Evolutionary conservation across 495 filamentous ascomycete genomes (phyloP).

Genomic region (Aspergillus hancockii): DNA sequence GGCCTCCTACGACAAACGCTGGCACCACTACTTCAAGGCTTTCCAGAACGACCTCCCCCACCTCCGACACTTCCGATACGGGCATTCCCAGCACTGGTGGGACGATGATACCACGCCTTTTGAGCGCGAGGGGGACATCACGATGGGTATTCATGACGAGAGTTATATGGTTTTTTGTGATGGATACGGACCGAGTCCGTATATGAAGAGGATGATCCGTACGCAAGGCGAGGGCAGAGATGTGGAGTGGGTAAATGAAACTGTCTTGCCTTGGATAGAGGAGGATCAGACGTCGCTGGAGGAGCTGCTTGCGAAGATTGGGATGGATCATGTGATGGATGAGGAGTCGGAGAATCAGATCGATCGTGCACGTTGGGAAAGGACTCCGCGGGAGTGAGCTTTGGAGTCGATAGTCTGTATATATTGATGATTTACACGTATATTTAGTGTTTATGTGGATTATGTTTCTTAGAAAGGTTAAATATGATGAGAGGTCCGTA

Average conservation of each 20-base stretch:
- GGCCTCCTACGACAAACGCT: conserved; percentile 21
- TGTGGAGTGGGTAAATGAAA: not conserved
- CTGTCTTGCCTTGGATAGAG: not conserved
- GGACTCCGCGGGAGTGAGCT: no score
- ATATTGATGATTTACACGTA: no score
- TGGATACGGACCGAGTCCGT: conserved; percentile 13
- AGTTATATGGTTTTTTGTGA: conserved; percentile 18
- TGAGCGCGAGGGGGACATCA: conserved; percentile 15
- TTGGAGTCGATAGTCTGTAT: no score
- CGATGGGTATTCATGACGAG: conserved; percentile 10
- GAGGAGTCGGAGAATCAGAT: no score
- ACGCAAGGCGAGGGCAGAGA: not conserved
- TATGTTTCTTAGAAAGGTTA: no score
- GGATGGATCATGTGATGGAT: no score
- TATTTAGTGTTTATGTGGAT: no score
- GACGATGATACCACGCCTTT: conserved; percentile 14
- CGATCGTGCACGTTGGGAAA: no score
- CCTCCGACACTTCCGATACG: conserved; percentile 22
- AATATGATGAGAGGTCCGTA: no score
- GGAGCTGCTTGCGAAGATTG: not conserved
- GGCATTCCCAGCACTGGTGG: conserved; percentile 10
- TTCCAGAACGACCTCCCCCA: conserved; percentile 14
- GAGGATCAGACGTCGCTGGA: not conserved
- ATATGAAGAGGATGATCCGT: conserved; percentile 12
- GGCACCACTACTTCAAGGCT: conserved; percentile 24